Conservation (phyloP, 177 flowering plant genomes). For the Tripterygium wilfordii region DNA sequence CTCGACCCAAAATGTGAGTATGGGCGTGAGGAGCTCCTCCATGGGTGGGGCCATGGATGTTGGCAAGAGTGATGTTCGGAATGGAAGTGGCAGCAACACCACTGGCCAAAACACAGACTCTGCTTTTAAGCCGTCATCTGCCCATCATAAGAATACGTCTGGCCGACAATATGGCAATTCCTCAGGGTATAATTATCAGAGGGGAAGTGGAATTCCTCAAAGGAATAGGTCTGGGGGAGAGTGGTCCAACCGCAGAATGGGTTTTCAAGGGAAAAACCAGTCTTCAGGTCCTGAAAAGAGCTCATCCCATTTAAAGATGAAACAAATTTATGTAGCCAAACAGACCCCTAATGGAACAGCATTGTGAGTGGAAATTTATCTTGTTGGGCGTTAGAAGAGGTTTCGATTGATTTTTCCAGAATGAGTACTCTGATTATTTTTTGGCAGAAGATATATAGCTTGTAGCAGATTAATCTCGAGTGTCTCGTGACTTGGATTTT, state of each 20-base stretch:
- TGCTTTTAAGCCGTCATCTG: conserved; percentile 28
- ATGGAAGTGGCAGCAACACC: conserved; percentile 17
- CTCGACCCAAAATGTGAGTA: conserved; percentile 20
- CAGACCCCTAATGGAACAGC: conserved; percentile 33
- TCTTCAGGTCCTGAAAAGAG: conserved; percentile 45
- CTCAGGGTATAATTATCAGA: conserved; percentile 47
- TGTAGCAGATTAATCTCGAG: too few relatives aligned
- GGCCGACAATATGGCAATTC: conserved; percentile 40
- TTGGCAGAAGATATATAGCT: too few relatives aligned
- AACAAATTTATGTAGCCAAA: conserved; percentile 90
- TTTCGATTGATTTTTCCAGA: neutral
- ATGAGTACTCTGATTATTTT: too few relatives aligned
- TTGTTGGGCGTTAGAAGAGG: neutral
- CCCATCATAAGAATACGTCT: conserved; percentile 39
- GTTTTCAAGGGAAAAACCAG: conserved; percentile 65
- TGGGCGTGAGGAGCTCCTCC: conserved; percentile 20
- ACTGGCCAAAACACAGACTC: conserved; percentile 21
- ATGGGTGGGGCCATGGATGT: conserved; percentile 21
- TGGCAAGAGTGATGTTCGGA: conserved; percentile 18
- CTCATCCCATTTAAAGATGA: conserved; percentile 44
- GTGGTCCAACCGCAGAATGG: conserved; percentile 65
- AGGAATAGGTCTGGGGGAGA: conserved; percentile 48
- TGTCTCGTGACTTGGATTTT: too few relatives aligned
- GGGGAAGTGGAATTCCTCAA: conserved; percentile 39
- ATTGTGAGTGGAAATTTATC: conserved; percentile 8